Conservation (phyloP, 306 rosid species). For the Gastrolobium villosum region DNA sequence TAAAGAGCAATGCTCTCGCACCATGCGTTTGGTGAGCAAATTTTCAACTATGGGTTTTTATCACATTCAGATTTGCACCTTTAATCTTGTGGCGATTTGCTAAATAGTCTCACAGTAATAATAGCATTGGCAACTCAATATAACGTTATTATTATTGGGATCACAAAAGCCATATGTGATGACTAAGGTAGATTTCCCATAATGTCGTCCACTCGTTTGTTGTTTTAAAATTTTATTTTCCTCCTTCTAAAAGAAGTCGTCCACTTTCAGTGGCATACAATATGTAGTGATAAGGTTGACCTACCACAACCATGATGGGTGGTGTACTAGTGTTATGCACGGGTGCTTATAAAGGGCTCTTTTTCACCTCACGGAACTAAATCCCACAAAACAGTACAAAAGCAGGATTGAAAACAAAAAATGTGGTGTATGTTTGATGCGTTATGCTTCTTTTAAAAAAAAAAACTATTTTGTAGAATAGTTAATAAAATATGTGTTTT, state of each 20-base stretch:
- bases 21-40: neutral
- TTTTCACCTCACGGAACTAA: neutral
- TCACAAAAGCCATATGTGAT: neutral
- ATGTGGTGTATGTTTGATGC: no score
- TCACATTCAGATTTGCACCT: neutral
- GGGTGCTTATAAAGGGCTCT: constrained; percentile 55
- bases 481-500: no score
- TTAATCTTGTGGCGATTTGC: neutral
- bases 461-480: no score
- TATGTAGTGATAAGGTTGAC: neutral
- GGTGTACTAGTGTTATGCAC: constrained; percentile 56
- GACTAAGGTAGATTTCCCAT: neutral
- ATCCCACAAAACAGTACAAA: neutral
- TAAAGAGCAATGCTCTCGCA: neutral
- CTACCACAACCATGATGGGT: neutral
- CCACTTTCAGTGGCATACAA: constrained; percentile 29
- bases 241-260: neutral
- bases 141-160: neutral
- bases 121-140: neutral
- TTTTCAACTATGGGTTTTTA: neutral
- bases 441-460: no score
- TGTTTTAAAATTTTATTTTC: neutral
- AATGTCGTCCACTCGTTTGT: neutral
- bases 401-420: no score
- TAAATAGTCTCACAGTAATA: neutral